phyloP scores from a whole-genome alignment of 371 early-diverging fungal species.

The Mucor plumbeus region DNA sequence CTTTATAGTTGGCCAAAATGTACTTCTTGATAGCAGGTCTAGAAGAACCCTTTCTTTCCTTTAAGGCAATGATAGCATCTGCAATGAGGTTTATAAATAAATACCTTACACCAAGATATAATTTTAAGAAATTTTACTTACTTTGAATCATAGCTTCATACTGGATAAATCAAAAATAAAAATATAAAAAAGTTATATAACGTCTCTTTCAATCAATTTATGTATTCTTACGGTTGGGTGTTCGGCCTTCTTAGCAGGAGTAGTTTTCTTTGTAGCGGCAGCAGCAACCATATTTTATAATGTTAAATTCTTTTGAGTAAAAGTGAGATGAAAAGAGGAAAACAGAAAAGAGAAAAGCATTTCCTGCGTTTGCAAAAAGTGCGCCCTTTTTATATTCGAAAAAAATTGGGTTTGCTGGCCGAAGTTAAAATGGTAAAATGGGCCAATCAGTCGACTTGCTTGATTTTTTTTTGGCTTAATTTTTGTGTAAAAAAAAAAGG shows the following conservation, averaged over 20 bases:
- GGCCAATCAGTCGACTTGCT: slow-evolving; percentile 27
- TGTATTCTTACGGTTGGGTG: slow-evolving; percentile 53
- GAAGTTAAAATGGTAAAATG: slow-evolving; percentile 8
- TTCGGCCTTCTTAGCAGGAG: slow-evolving; percentile 52
- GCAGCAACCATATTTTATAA: slow-evolving; percentile 22
- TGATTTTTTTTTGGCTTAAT: slow-evolving; percentile 22
- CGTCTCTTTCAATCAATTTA: background rate
- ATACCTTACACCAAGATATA: background rate
- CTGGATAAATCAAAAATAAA: slow-evolving; percentile 24
- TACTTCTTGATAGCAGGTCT: slow-evolving; percentile 86
- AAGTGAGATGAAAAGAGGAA: slow-evolving; percentile 8
- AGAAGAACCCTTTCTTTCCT: slow-evolving; percentile 81
- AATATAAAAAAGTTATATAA: background rate
- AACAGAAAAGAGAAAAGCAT: slow-evolving; percentile 13
- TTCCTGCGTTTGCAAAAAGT: slow-evolving; percentile 5
- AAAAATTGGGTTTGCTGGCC: background rate
- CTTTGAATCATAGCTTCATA: slow-evolving; percentile 59
- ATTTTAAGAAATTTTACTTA: slow-evolving; percentile 13
- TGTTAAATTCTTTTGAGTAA: slow-evolving; percentile 11
- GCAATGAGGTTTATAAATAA: background rate
- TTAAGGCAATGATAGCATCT: slow-evolving; percentile 69
- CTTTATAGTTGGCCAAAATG: slow-evolving; percentile 78
- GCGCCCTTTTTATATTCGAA: slow-evolving; percentile 18
- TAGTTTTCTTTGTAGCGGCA: slow-evolving; percentile 34
- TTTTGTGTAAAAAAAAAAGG: slow-evolving; percentile 13